These are phyloP conservation scores for Boletus subcaerulescens DNA, from an alignment of 768 basidiomycete genomes.

Conservation along the genomic window DNA sequence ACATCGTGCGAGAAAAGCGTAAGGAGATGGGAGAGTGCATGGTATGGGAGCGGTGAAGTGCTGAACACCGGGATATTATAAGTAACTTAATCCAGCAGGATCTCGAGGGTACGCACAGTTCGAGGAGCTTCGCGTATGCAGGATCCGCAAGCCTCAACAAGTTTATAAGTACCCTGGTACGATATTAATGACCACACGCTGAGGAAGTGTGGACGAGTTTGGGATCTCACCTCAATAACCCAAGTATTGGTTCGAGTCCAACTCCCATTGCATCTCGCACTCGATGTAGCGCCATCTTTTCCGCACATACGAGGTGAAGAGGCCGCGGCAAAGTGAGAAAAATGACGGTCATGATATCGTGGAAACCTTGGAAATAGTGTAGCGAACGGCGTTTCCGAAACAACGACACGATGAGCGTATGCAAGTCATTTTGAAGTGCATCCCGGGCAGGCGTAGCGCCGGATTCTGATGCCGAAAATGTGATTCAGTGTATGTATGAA, in stretches of 20 bases:
- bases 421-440: constrained; percentile 59
- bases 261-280: constrained; percentile 87
- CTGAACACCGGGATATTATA: constrained; percentile 33
- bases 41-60: constrained; percentile 79
- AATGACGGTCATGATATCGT: constrained; percentile 86
- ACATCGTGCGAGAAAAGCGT: constrained; percentile 93
- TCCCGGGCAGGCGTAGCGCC: constrained; percentile 35
- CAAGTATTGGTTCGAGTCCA: constrained; percentile 81
- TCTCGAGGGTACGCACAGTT: constrained; percentile 44
- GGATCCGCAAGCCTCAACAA: constrained; percentile 71
- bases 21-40: constrained; percentile 84
- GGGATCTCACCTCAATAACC: constrained; percentile 58
- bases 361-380: constrained; percentile 90
- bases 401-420: constrained; percentile 69
- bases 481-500: constrained; percentile 8
- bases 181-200: not conserved
- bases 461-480: constrained; percentile 16
- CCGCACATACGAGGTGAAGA: constrained; percentile 52
- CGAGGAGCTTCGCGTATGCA: constrained; percentile 62
- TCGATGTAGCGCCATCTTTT: constrained; percentile 32
- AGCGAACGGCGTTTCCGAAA: constrained; percentile 72
- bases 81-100: not conserved
- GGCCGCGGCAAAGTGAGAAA: constrained; percentile 68
- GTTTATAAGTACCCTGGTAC: constrained; percentile 64
- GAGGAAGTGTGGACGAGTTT: not conserved